phyloP scores from a whole-genome alignment of 1,284 basidiomycete species.

The Lentinus polychrous region DNA sequence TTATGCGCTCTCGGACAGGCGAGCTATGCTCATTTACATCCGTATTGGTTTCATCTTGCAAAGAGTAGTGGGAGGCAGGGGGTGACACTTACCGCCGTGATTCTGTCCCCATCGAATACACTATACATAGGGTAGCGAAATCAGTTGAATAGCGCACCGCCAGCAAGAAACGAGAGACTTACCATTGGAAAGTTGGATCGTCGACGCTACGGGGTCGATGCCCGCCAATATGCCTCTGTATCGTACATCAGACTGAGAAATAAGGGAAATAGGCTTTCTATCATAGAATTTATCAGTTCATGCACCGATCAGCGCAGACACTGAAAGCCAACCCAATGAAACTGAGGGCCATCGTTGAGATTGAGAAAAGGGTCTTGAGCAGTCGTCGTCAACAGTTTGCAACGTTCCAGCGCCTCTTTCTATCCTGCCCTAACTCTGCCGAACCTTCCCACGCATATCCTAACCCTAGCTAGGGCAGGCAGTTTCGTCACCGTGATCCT shows the following conservation, averaged over 20 bases:
- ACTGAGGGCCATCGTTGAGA: constrained; percentile 55
- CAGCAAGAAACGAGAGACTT: constrained; percentile 16
- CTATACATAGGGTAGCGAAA: constrained; percentile 29
- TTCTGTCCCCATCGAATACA: constrained; percentile 87
- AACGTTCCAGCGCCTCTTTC: neutral
- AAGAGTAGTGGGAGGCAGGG: constrained; percentile 8
- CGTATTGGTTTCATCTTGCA: constrained; percentile 47
- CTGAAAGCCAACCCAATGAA: constrained; percentile 54
- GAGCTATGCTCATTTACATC: constrained; percentile 57
- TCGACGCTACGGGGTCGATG: constrained; percentile 77
- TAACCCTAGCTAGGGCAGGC: neutral
- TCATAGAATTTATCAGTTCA: constrained; percentile 16
- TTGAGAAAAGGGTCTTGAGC: constrained; percentile 8
- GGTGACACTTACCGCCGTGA: constrained; percentile 61
- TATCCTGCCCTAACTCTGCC: neutral
- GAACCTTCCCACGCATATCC: neutral
- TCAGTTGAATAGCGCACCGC: constrained; percentile 3
- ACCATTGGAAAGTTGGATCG: constrained; percentile 86
- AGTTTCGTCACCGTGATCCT: neutral
- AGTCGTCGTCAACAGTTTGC: constrained; percentile 1
- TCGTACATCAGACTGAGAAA: constrained; percentile 86
- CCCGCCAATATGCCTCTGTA: constrained; percentile 83
- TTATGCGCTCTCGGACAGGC: constrained; percentile 62
- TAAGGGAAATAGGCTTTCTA: constrained; percentile 84
- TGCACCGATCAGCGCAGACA: neutral